Evolutionary conservation across 495 filamentous ascomycete species (phyloP).

Genomic region (Penicillium bovifimosum): DNA sequence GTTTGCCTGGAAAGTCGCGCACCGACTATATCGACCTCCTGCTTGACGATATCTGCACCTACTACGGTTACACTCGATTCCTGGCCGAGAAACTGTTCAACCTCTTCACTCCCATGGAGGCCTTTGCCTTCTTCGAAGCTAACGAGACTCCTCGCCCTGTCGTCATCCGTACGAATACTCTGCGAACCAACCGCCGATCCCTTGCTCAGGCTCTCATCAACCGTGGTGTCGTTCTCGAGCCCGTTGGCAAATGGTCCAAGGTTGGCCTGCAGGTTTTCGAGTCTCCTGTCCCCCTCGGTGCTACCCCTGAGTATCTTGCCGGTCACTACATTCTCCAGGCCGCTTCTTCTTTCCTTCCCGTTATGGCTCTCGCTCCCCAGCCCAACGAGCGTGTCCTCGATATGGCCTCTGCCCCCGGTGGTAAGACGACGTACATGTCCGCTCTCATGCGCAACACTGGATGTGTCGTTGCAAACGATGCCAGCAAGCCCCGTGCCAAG

Average conservation of each 20-base stretch:
- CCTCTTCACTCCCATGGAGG: constrained; percentile 88
- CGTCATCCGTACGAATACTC: constrained; percentile 87
- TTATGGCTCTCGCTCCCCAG: constrained; percentile 94
- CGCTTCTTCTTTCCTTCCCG: constrained; percentile 92
- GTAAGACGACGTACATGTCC: constrained; percentile 94
- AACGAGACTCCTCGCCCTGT: constrained; percentile 91
- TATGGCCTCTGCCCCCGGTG: constrained; percentile 97
- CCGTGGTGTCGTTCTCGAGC: constrained; percentile 91
- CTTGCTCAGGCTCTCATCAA: constrained; percentile 94
- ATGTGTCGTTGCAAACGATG: constrained; percentile 93
- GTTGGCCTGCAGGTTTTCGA: constrained; percentile 96
- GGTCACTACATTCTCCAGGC: constrained; percentile 98
- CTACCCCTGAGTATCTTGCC: constrained; percentile 93
- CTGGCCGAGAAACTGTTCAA: constrained; percentile 83
- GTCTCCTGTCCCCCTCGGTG: constrained; percentile 87
- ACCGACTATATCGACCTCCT: constrained; percentile 82
- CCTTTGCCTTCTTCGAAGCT: constrained; percentile 97
- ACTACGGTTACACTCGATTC: constrained; percentile 84
- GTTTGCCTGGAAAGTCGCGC: constrained; percentile 71
- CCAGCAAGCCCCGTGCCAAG: constrained; percentile 85
- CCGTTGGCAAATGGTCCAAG: constrained; percentile 98
- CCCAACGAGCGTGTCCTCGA: constrained; percentile 84
- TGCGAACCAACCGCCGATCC: constrained; percentile 85
- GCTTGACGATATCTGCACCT: constrained; percentile 85
- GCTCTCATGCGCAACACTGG: constrained; percentile 98